Base-by-base conservation (phyloP, 257 asterid genomes). In the Lantana camara region DNA sequence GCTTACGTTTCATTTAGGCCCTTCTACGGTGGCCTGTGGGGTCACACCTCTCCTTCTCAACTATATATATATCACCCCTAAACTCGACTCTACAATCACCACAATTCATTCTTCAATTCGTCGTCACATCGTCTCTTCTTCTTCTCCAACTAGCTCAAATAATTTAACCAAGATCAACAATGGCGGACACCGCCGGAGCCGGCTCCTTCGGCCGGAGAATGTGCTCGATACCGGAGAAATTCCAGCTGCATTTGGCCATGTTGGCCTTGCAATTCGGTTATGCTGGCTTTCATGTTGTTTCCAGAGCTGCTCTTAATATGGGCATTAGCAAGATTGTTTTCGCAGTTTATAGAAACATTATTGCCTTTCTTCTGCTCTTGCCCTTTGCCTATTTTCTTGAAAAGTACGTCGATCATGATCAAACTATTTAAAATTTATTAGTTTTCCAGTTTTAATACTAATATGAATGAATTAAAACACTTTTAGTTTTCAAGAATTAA, bases 291-390 rank as follows among this genome's bases (percentile, higher is more conserved):
- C 99, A 95, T 61, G 95, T 95, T 9, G 98, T 95, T 20, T 95
- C 99, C 1, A 67, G 98, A 29, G 82, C 85, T 20, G 99, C 99
- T 54, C 99, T 95, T 57, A 95, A 95, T 68, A 95, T 91, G 97
- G 99, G 99, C 41, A 95, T 95, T 7, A 95, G 99, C 94, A 95
- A 95, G 79, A 83, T 95, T 17, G 99, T 95, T 3, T 95, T 88
- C 81, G 90, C 98, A 0, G 96, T 95, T 61, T 95, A 95, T 56
- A 73, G 99, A 50, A 95, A 95, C 89, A 82, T 91, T 30, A 85
- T 91, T n/a, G 99, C 99, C 30, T 77, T 95, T 64, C 60, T 95
- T 16, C 93, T 95, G 3, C 98, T 95, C 71, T 47, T 89, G 70
- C 99, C 99, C 57, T 91, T 95, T 37, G 98, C 99, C 70, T 95